Conservation (phyloP, 495 filamentous ascomycete genomes). For the Daldinia childiae region DNA sequence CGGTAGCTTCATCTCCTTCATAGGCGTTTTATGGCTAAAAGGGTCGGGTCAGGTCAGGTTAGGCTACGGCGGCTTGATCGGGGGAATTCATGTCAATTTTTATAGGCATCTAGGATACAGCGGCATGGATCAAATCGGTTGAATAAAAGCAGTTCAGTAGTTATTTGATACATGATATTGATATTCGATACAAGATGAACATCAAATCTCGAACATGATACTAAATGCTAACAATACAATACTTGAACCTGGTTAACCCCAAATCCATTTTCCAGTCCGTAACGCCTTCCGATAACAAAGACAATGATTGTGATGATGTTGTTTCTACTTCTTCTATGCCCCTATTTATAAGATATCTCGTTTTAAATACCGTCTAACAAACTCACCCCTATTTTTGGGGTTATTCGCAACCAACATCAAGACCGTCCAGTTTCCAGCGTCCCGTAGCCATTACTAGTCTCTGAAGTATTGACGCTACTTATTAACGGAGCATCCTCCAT, state of each 20-base stretch:
- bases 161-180: background rate
- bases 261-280: constrained; percentile 35
- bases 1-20: constrained; percentile 27
- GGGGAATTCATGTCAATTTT: constrained; percentile 32
- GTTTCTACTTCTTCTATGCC: background rate
- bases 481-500: constrained; percentile 1
- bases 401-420: background rate
- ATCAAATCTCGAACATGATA: background rate
- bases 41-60: constrained; percentile 31
- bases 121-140: background rate
- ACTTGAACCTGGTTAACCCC: background rate
- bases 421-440: constrained; percentile 2
- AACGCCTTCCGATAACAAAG: constrained; percentile 30
- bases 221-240: background rate
- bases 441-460: constrained; percentile 13
- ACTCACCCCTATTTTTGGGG: background rate
- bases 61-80: background rate
- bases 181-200: background rate
- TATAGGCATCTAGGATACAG: constrained; percentile 8
- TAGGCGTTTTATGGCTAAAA: constrained; percentile 42
- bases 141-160: background rate
- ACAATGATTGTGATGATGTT: background rate
- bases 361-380: background rate
- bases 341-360: background rate
- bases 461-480: background rate